Evolutionary conservation across 352 stramenopile genomes (phyloP).

Genomic region (Phytophthora cajani): DNA sequence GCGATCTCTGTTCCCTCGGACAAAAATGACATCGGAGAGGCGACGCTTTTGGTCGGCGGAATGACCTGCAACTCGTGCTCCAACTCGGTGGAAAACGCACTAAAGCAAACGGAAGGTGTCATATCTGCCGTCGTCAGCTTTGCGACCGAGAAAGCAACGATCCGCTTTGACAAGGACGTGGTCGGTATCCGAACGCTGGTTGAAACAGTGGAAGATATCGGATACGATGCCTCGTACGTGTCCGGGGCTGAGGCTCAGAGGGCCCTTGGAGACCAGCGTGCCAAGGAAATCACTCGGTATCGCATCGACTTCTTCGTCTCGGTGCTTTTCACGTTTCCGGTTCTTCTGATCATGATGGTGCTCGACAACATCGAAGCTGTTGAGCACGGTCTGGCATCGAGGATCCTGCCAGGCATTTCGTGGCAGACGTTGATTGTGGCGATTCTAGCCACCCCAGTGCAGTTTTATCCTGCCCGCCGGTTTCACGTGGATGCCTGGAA

Average conservation of each 20-base stretch:
- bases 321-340: conserved; percentile 93
- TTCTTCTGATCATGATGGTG: conserved; percentile 94
- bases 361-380: conserved; percentile 78
- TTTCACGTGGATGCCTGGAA: conserved; percentile 97
- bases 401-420: conserved; percentile 66
- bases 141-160: conserved; percentile 84
- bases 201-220: conserved; percentile 89
- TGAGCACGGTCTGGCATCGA: conserved; percentile 52
- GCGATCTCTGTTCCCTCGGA: conserved; percentile 48
- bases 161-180: conserved; percentile 80
- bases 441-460: conserved; percentile 94
- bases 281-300: conserved; percentile 83
- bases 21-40: conserved; percentile 69
- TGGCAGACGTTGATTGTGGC: conserved; percentile 81
- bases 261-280: conserved; percentile 81
- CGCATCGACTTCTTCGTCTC: conserved; percentile 87
- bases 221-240: conserved; percentile 88
- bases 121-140: conserved; percentile 84
- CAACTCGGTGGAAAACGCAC: conserved; percentile 89
- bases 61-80: conserved; percentile 95
- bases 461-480: conserved; percentile 93
- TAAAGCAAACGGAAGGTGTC: conserved; percentile 82
- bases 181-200: conserved; percentile 85
- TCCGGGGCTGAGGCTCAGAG: conserved; percentile 75
- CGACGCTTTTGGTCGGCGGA: conserved; percentile 74